phyloP scores from a whole-genome alignment of 371 early-diverging fungal genomes.

The Mucor piriformis region DNA sequence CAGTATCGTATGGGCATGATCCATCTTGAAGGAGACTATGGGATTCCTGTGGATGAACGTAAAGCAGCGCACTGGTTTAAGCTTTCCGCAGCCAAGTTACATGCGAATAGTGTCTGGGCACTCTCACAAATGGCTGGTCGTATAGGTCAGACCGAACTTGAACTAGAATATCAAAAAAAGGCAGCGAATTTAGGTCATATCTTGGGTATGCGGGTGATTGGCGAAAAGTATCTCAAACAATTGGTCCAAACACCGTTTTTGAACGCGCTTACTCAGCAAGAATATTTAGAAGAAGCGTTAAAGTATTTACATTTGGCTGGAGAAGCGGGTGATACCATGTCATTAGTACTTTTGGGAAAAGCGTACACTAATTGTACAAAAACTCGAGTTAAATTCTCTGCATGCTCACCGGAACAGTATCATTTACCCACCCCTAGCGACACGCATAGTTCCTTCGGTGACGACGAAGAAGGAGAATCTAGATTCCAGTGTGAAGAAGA shows the following conservation, averaged over 20 bases:
- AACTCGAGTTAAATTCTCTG: conserved; percentile 24
- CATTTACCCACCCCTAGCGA: conserved; percentile 23
- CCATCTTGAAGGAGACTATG: conserved; percentile 21
- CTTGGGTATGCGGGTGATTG: conserved; percentile 20
- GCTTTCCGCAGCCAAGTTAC: conserved; percentile 27
- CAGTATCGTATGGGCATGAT: conserved; percentile 41
- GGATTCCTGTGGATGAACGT: conserved; percentile 25
- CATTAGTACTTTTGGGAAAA: conserved; percentile 37
- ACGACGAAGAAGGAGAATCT: conserved; percentile 19
- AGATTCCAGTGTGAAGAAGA: conserved; percentile 33
- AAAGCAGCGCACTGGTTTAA: conserved; percentile 40
- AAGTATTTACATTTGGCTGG: conserved; percentile 46
- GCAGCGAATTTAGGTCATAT: conserved; percentile 37
- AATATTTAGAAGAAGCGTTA: conserved; percentile 32
- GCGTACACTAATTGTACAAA: conserved; percentile 31
- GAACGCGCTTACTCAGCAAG: conserved; percentile 17
- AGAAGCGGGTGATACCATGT: conserved; percentile 39
- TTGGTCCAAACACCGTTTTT: conserved; percentile 9
- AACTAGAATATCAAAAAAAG: conserved; percentile 36
- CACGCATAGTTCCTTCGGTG: conserved; percentile 6
- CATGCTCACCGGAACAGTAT: not conserved
- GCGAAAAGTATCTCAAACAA: conserved; percentile 18
- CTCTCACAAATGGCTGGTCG: conserved; percentile 40
- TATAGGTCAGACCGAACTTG: conserved; percentile 35
- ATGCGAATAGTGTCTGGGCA: conserved; percentile 37